Base-by-base conservation (phyloP, 2,329 filamentous ascomycete species). In the Paramyrothecium roridum region DNA sequence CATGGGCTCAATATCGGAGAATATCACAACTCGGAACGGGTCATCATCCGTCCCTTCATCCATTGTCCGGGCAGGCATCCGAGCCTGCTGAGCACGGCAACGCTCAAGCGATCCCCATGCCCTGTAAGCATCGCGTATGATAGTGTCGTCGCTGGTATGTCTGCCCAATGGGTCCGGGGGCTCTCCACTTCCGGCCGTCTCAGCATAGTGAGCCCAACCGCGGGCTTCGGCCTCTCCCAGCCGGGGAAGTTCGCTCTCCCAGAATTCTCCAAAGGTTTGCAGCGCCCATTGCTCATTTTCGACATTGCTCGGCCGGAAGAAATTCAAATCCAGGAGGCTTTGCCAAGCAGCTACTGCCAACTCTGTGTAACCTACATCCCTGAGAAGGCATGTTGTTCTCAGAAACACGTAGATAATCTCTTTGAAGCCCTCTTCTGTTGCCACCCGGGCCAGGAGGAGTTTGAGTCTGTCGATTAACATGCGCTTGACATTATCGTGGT, bases 341-440 rank as follows among this genome's bases (percentile, higher is more conserved):
- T 98, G 93, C 92, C 93, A 97, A 6, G 88, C 79, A 11, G 87
- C 91, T 3, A 90, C 76, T 2, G 91, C 87, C 30, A 90, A 76
- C 67, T 97, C 93, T 48, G 80, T 76, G 66, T 89, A 96, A 0
- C 93, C 93, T 48, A 89, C 79, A 65, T 96, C 88, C 48, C 85
- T 79, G 30, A 93, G 77, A 65, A 95, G 89, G 2, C 84, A 71
- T 0, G 90, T 93, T n/a, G 87, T 68, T 45, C 91, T 83, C 2
- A 96, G 74, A 19, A 96, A 82, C 1, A 96, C 72, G 65, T 96
- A 91, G 2, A 91, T 72, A 1, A 66, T 66, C 56, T 76, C 73
- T 3, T 57, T 56, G 8, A 59, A 63, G 21, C 59, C 54, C 21
- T 59, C 56, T 8, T 54, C 23, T 12, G 52, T n/a, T 19, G 37